Evolutionary conservation across 2,329 filamentous ascomycete species (phyloP), one percentile per base, ranked within the genome.

Genomic region (Fusarium sp.): DNA sequence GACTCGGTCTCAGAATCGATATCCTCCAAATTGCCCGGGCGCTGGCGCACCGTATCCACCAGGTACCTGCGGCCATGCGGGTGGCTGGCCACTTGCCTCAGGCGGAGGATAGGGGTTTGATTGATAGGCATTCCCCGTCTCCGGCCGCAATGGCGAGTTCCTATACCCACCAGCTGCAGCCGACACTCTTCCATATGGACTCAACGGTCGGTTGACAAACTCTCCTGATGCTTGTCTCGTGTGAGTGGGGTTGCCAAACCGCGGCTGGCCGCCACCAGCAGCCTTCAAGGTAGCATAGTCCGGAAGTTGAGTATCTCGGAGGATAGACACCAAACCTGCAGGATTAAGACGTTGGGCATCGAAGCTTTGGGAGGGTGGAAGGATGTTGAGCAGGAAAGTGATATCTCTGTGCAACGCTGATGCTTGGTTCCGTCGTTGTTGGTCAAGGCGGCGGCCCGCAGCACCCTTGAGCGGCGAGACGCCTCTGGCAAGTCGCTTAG

Each of bases 401-500:
- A 89, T 85, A 65, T 89, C 86, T 40, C 92, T 88, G 30, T 95
- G 93, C 37, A 97, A 85, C 1, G 92, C 89, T 4, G 91, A 86
- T 13, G 83, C 82, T 69, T 87, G 87, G 72, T 86, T 88, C 7
- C 89, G 84, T 52, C 88, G 86, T 76, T 93, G 90, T 76, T 96
- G 92, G 74, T 96, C 93, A 23, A 97, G 84, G 36, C 94, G 90
- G 57, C 94, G 90, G 28, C 93, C 93, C 37, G 95, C 93, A 2
- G 93, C 92, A 15, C 93, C 93, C 78, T 98, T 99, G 37, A 98
- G 85, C 0, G 97, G 96, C 7, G 95, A 98, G 58, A 92, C 94
- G n/a, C 91, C 94, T 44, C 97, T 89, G 49, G 91, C 88, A 52
- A 97, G 86, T 78, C 98, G 97, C 72, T 94, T 92, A 1, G 94